Evolutionary conservation across 2,329 filamentous ascomycete species (phyloP), one percentile per base, ranked within the genome.

Genomic region (Parastagonospora nodorum): DNA sequence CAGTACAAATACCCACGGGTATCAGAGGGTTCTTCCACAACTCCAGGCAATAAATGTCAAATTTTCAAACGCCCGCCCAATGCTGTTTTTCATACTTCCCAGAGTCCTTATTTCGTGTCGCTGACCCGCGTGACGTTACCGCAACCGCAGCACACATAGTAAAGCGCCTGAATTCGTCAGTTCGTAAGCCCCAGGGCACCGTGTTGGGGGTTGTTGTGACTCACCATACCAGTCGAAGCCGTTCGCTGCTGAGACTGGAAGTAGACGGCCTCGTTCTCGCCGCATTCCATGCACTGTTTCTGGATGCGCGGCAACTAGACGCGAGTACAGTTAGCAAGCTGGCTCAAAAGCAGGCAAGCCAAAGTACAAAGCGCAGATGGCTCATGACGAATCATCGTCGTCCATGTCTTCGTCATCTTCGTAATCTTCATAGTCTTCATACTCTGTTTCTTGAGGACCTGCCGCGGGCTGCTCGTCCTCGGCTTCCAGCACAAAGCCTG

Each of bases 211-310:
- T 7, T 11, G 10, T 19, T 7, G 8, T n/a, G 14, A 46, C 61
- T 63, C 77, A 97, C 94, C 94, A 99, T 99, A 79, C 94, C 94
- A 38, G 94, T 99, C 76, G 97, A 92, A 42, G 91, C 90, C 63
- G 89, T 96, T 76, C 94, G 89, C 80, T 97, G 92, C 74, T 99
- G 94, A 55, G 92, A 97, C 79, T 99, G 94, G 81, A 99, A 99
- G 79, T 96, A 99, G 53, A 99, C 95, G 39, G 92, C 92, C 77
- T 97, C 92, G 64, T 86, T 85, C 74, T 94, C 89, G 61, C 84
- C 83, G 81, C 95, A 99, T 63, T 81, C 83, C 45, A 92, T 91
- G 78, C 94, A 99, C 53, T 83, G 83, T 77, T 89, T 91, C 73
- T 91, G 90, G 66, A 91, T 88, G 68, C 92, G 88, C 59, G 94